Percentiles rank a stretch among this genome's conserved stretches.
Evolutionary conservation across 805 yeast genomes (phyloP).

Genomic region (Pichia californica): DNA sequence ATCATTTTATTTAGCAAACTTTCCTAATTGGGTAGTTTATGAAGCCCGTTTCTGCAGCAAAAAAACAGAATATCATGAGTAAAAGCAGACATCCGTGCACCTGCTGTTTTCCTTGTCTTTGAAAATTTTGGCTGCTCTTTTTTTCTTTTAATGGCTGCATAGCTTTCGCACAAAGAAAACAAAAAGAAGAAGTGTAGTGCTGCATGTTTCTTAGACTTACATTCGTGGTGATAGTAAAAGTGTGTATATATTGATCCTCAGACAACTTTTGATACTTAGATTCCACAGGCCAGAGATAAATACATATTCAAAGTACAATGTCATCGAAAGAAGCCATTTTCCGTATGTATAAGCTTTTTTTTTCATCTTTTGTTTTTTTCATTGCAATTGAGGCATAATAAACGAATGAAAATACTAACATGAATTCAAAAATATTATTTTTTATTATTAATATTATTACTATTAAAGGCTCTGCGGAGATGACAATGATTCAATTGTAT

Average conservation of each 20-base stretch:
- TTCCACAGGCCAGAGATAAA: no score
- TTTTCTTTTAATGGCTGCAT: background rate
- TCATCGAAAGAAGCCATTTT: conserved; percentile 24
- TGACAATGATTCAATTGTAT: conserved; percentile 88
- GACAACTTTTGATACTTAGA: no score
- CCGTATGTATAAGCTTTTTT: conserved; percentile 19
- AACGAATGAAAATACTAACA: background rate
- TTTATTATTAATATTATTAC: no score
- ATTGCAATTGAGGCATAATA: background rate
- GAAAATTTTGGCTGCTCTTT: background rate
- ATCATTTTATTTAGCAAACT: no score
- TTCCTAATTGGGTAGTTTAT: background rate
- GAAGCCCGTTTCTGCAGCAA: background rate
- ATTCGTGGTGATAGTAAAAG: no score
- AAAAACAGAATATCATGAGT: no score
- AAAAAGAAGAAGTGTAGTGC: background rate
- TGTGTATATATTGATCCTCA: no score
- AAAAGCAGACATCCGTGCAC: background rate
- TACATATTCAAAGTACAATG: conserved; percentile 4
- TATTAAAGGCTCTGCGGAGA: conserved; percentile 77
- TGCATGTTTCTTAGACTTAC: no score
- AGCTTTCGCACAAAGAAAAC: background rate
- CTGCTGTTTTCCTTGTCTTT: no score
- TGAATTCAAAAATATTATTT: no score
- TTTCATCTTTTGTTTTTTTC: background rate